Evolutionary conservation across 768 basidiomycete species (phyloP), one percentile per base, ranked within the genome.

Genomic region (Peribolospora kevripleyi): DNA sequence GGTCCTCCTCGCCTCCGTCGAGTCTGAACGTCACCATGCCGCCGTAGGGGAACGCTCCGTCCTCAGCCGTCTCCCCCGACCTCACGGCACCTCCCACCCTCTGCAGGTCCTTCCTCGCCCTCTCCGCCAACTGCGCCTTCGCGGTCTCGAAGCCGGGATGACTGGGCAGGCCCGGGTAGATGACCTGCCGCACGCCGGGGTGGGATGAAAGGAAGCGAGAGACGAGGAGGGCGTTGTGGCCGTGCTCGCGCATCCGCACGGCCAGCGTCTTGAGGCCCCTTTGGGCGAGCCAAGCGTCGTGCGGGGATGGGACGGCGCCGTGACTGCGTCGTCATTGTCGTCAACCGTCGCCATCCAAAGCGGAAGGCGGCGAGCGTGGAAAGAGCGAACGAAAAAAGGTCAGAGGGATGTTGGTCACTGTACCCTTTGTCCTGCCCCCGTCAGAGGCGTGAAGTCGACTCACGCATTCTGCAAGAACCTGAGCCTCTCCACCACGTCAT

Each of bases 241-340:
- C 90, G 60, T 93, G 88, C 37, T 79, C 76, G 56, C 81, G 77
- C 78, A 88, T 84, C 36, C 91, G 77, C 3, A 97, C 71, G 54
- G 81, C 76, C 2, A 97, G 77, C 7, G 91, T 97, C 73, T 95
- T 95, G 56, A 80, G 75, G 5, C 87, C 87, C 11, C 90, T 77
- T 67, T 84, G 82, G 5, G 82, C 82, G 50, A 95, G 77, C 82
- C 84, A 91, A 61, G 73, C 79, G 67, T 98, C 91, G 64, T 82
- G 80, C 4, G 90, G 70, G 48, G 81, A 82, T 5, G 68, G 64
- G 8, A 64, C 61, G 6, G 61, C 65, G 5, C 69, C 69, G 46
- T n/a, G 25, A 25, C 45, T 53, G 55, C 55, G 51, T 59, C 57
- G 63, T 60, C 58, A n/a, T 49, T 47, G 48, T 25, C 25, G 25